Conservation (phyloP, 2,329 filamentous ascomycete species). For the Hypocrella siamensis region DNA sequence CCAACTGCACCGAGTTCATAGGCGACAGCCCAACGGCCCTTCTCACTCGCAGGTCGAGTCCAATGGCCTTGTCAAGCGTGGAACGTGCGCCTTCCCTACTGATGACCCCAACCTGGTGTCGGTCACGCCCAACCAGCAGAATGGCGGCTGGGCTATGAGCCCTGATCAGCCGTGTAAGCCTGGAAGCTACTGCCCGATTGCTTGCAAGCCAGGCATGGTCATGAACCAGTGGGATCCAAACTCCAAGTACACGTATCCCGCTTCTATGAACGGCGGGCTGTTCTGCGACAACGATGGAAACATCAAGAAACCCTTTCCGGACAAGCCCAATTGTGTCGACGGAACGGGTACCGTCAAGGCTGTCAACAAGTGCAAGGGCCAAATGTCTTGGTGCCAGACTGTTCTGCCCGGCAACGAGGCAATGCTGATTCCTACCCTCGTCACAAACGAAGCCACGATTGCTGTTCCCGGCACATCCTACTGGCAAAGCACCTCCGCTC, state of each 20-base stretch:
- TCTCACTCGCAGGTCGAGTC: conserved; percentile 6
- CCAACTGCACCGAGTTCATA: conserved; percentile 23
- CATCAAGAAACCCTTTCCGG: conserved; percentile 52
- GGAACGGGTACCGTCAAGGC: conserved; percentile 50
- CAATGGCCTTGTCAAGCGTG: conserved; percentile 31
- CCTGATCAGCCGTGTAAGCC: conserved; percentile 54
- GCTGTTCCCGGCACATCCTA: conserved; percentile 57
- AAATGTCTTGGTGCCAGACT: conserved; percentile 64
- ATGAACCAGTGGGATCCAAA: conserved; percentile 65
- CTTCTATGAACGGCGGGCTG: conserved; percentile 63
- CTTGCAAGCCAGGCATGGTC: conserved; percentile 60
- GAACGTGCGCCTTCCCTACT: conserved; percentile 47
- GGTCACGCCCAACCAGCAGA: conserved; percentile 46
- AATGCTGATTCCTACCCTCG: conserved; percentile 67
- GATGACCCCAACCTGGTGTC: conserved; percentile 48
- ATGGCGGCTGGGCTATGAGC: conserved; percentile 69
- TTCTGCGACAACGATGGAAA: conserved; percentile 53
- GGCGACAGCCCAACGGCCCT: conserved; percentile 14
- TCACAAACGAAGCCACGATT: conserved; percentile 38
- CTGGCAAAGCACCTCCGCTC: conserved; percentile 58
- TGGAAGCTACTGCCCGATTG: conserved; percentile 59
- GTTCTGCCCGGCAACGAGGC: conserved; percentile 66
- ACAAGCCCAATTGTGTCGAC: conserved; percentile 52
- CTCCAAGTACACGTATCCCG: conserved; percentile 52
- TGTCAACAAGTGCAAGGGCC: conserved; percentile 46